Percentiles rank a stretch among this genome's conserved stretches.
Conservation (phyloP, 78 protist species). For the Dictyostelium discoideum region DNA sequence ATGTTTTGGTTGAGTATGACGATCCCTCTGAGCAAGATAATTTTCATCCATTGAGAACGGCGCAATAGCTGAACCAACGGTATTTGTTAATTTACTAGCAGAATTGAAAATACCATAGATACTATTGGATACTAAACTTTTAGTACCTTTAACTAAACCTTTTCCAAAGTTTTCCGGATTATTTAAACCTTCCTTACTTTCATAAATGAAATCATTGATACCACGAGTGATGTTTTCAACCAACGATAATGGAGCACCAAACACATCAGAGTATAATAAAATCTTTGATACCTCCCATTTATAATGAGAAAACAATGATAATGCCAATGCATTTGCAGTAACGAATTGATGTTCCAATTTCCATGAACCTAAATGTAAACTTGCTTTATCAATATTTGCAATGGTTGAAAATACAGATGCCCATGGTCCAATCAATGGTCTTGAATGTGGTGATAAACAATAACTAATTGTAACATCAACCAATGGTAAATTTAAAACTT, state of each 20-base stretch:
- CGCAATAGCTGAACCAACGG: constrained; percentile 68
- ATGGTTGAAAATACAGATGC: neutral
- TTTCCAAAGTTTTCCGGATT: neutral
- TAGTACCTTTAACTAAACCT: constrained; percentile 29
- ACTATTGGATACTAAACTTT: constrained; percentile 34
- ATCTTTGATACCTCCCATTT: constrained; percentile 47
- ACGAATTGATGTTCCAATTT: constrained; percentile 46
- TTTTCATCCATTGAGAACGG: constrained; percentile 73
- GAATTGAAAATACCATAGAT: constrained; percentile 83
- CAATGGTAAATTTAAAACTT: neutral
- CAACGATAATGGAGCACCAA: constrained; percentile 67
- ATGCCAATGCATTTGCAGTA: neutral
- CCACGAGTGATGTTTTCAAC: constrained; percentile 27
- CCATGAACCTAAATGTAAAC: constrained; percentile 37
- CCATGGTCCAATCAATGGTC: constrained; percentile 43
- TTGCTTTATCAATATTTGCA: constrained; percentile 67
- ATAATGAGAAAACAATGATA: constrained; percentile 6
- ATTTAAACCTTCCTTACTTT: neutral
- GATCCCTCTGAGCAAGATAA: constrained; percentile 45
- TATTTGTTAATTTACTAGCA: constrained; percentile 68
- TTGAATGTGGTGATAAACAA: constrained; percentile 14
- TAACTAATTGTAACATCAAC: constrained; percentile 42
- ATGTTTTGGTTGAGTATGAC: constrained; percentile 6
- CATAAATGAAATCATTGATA: constrained; percentile 42
- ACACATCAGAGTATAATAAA: constrained; percentile 37